Conservation (phyloP, 108 stramenopile species). For the Hondaea fermentalgiana region DNA sequence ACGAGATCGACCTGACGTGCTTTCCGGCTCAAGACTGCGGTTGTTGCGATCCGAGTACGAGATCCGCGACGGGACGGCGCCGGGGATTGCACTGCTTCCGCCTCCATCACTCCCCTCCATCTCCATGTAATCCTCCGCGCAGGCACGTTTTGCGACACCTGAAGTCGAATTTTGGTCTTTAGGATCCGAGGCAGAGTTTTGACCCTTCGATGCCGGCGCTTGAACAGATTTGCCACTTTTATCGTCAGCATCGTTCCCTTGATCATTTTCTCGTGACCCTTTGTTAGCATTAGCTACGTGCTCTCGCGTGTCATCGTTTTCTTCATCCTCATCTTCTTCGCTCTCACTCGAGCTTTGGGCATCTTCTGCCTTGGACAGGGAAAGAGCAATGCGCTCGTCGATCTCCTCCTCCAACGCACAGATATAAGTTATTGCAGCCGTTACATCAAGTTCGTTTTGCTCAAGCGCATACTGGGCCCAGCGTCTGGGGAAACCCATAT, state of each 20-base stretch:
- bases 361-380: not conserved
- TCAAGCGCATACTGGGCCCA: not conserved
- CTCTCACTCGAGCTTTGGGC: not conserved
- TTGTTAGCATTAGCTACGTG: not conserved
- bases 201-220: no score
- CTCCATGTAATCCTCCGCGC: not conserved
- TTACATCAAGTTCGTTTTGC: not conserved
- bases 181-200: no score
- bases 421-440: not conserved
- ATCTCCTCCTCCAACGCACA: not conserved
- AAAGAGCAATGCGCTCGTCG: not conserved
- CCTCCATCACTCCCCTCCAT: not conserved
- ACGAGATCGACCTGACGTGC: not conserved
- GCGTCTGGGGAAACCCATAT: conserved; percentile 11
- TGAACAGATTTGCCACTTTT: no score
- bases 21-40: not conserved
- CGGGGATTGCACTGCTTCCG: not conserved
- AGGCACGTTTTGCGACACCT: no score
- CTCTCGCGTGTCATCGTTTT: not conserved
- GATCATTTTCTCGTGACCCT: no score
- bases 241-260: no score
- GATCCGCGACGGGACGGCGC: not conserved
- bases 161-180: no score
- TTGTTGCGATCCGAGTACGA: not conserved
- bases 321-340: not conserved